phyloP scores from a whole-genome alignment of 2,329 filamentous ascomycete genomes.

The Berkeleyomyces basicola region DNA sequence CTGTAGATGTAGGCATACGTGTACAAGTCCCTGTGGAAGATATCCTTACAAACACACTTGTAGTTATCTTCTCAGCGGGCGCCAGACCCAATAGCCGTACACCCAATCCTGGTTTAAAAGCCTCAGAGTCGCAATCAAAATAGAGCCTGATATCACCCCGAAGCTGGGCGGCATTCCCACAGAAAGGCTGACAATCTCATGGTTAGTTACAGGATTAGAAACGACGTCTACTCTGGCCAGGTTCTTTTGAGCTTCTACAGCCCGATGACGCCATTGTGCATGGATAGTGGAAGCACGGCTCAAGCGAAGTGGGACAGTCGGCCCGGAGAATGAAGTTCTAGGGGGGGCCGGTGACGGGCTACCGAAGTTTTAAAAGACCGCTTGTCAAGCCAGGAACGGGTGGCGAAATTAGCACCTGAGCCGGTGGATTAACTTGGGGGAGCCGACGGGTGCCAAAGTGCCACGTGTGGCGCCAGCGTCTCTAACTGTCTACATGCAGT shows the following conservation, averaged over 20 bases:
- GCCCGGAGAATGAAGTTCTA: constrained; percentile 10
- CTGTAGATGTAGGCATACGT: not conserved
- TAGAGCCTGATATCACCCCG: constrained; percentile 5
- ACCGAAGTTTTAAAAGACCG: constrained; percentile 9
- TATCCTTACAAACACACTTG: not conserved
- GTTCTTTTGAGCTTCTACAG: constrained; percentile 8
- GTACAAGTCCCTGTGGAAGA: too few relatives aligned
- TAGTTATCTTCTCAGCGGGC: not conserved
- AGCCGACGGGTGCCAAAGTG: constrained; percentile 1
- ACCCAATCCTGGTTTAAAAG: constrained; percentile 5
- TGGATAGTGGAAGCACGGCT: constrained; percentile 10
- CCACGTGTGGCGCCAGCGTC: constrained; percentile 10
- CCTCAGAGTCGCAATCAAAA: constrained; percentile 11
- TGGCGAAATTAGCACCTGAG: constrained; percentile 6
- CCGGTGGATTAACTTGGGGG: not conserved
- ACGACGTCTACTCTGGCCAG: not conserved
- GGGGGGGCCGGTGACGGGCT: constrained; percentile 11
- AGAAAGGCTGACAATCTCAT: constrained; percentile 9
- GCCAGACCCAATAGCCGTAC: not conserved
- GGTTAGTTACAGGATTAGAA: constrained; percentile 6
- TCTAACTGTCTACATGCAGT: not conserved
- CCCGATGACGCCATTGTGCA: constrained; percentile 12
- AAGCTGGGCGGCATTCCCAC: constrained; percentile 11
- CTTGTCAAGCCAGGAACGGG: constrained; percentile 11
- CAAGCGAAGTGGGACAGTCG: constrained; percentile 13